These are phyloP conservation scores for Aethionema arabicum DNA, from an alignment of 345 rosid species.

Conservation along the genomic window DNA sequence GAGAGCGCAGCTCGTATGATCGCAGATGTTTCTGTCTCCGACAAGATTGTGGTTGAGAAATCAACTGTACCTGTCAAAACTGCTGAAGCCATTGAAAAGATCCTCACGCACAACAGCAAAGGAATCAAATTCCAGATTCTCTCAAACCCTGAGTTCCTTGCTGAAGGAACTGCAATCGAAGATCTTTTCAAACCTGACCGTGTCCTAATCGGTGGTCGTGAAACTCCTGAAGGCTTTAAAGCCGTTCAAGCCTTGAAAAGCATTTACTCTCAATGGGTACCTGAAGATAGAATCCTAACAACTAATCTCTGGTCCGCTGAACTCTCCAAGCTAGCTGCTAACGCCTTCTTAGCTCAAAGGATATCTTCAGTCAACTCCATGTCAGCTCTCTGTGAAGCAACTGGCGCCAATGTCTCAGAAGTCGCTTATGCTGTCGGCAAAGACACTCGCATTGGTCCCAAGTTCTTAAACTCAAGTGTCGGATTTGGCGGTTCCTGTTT, in stretches of 20 bases:
- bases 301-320: conserved; percentile 97
- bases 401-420: conserved; percentile 78
- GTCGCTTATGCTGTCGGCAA: conserved; percentile 79
- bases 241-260: conserved; percentile 76
- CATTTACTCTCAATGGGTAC: conserved; percentile 86
- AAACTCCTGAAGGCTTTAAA: conserved; percentile 79
- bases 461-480: conserved; percentile 83
- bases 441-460: conserved; percentile 79
- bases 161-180: conserved; percentile 85
- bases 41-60: conserved; percentile 92
- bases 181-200: conserved; percentile 80
- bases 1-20: conserved; percentile 96
- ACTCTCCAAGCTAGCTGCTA: conserved; percentile 93
- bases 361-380: conserved; percentile 89
- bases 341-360: conserved; percentile 90
- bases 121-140: conserved; percentile 93
- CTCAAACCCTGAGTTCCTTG: conserved; percentile 95
- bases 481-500: conserved; percentile 94
- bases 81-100: conserved; percentile 90
- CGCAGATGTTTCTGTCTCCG: conserved; percentile 83
- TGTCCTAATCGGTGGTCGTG: conserved; percentile 91
- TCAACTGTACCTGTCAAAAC: conserved; percentile 96
- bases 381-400: conserved; percentile 92
- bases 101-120: conserved; percentile 86
- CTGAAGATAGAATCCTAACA: conserved; percentile 72